phyloP scores from a whole-genome alignment of 1,139 yeast genomes.

The Saccharomyces hybrid region DNA sequence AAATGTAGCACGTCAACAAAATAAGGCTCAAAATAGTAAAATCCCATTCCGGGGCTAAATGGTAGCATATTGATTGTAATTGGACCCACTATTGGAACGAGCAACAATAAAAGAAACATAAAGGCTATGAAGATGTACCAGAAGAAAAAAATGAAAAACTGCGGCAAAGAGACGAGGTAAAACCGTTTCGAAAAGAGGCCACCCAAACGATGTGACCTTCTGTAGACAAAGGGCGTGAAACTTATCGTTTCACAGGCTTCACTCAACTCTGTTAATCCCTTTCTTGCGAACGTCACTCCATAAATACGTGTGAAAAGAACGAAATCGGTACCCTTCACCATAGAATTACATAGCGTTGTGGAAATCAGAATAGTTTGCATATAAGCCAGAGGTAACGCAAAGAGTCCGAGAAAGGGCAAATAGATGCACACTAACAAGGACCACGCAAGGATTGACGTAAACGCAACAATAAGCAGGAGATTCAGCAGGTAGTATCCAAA shows the following conservation, averaged over 20 bases:
- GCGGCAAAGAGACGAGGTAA: background rate
- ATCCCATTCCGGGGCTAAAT: constrained; percentile 10
- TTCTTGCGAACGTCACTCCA: background rate
- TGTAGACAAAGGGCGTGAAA: background rate
- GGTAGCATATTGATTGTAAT: constrained; percentile 6
- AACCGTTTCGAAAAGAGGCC: background rate
- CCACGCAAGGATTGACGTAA: background rate
- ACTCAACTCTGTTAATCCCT: background rate
- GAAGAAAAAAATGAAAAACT: background rate
- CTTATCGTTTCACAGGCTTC: background rate
- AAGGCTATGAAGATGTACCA: background rate
- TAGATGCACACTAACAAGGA: background rate
- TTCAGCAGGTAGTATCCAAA: background rate
- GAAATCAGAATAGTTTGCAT: background rate
- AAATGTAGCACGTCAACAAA: constrained; percentile 7
- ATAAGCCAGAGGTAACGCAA: background rate
- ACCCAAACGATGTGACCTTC: background rate
- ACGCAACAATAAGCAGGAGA: background rate
- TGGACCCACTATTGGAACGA: constrained; percentile 11
- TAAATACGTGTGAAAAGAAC: background rate
- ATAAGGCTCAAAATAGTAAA: constrained; percentile 10
- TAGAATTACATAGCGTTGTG: background rate
- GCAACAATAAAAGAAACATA: background rate
- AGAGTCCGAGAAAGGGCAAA: background rate
- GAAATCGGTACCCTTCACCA: background rate